Evolutionary conservation across 305 asterid species (phyloP), one percentile per base, ranked within the genome.

Genomic region (Caryopteris hybrid): DNA sequence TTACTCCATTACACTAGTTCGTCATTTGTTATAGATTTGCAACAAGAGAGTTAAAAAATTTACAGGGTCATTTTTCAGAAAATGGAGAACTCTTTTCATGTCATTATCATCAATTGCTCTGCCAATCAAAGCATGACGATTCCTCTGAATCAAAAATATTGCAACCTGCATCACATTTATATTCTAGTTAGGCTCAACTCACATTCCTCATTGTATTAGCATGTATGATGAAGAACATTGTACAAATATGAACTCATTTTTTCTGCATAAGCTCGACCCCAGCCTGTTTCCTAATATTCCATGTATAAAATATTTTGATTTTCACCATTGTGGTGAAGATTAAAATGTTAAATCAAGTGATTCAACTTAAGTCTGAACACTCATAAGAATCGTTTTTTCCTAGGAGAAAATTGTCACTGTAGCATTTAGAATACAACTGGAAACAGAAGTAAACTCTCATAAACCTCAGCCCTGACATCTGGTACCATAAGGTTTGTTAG

Each of bases 61-160:
- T 25, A 94, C 99, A 21, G 95, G 93, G 76, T 94, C 99, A 73
- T 86, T 83, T 80, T 85, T 88, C 72, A 94, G 89, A 57, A 94
- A 86, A 76, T 84, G 83, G 48, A 94, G 98, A 79, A 94, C 98
- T 77, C 90, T 89, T 76, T 91, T 79, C 98, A 87, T 94, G 77
- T 94, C 99, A 18, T 88, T 54, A 76, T 86, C 85, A 73, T 93
- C 99, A 64, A 93, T 93, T 75, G 99, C 99, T 81, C 99, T 82
- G 66, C 99, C 99, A 84, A 93, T 90, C 85, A 93, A 79, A 72
- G 96, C 96, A 82, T 91, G 99, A 1, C 97, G 97, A 78, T 93
- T 93, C 88, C 99, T 87, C 78, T 93, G 99, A 78, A 93, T 93
- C 73, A 93, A 83, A 80, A 93, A 93, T 84, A 93, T 87, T 39